phyloP scores from a whole-genome alignment of 1,139 yeast species.

The Hemisphaericaspora xylofermentans region DNA sequence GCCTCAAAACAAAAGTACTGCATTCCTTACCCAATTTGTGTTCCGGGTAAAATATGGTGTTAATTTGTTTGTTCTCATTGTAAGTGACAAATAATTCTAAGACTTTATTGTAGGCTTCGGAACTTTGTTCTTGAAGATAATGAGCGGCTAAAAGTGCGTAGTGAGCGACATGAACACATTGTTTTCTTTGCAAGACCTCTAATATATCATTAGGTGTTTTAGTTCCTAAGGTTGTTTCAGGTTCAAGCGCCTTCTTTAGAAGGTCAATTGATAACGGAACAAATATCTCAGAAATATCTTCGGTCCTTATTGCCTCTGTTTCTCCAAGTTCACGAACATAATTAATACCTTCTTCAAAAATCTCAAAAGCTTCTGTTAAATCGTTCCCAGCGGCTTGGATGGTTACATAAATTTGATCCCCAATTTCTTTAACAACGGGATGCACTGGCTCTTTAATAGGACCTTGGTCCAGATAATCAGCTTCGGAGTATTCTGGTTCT shows the following conservation, averaged over 20 bases:
- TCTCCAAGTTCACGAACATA: conserved; percentile 40
- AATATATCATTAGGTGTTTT: conserved; percentile 25
- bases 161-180: conserved; percentile 35
- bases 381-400: conserved; percentile 20
- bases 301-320: conserved; percentile 31
- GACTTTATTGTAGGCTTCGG: conserved; percentile 23
- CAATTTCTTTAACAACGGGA: conserved; percentile 35
- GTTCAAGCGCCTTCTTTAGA: conserved; percentile 20
- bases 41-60: neutral
- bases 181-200: conserved; percentile 26
- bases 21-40: neutral
- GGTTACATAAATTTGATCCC: conserved; percentile 30
- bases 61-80: conserved; percentile 24
- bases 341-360: conserved; percentile 44
- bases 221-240: conserved; percentile 15
- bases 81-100: conserved; percentile 36
- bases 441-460: conserved; percentile 6
- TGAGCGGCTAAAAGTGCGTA: conserved; percentile 27
- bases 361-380: conserved; percentile 33
- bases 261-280: conserved; percentile 26
- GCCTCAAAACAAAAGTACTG: conserved; percentile 8
- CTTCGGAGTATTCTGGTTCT: neutral
- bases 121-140: conserved; percentile 5
- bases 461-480: neutral
- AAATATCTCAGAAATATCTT: conserved; percentile 26